Percentiles rank a stretch among this genome's conserved stretches.
phyloP scores from a whole-genome alignment of 23 red algal genomes.

The Gracilariopsis chorda region DNA sequence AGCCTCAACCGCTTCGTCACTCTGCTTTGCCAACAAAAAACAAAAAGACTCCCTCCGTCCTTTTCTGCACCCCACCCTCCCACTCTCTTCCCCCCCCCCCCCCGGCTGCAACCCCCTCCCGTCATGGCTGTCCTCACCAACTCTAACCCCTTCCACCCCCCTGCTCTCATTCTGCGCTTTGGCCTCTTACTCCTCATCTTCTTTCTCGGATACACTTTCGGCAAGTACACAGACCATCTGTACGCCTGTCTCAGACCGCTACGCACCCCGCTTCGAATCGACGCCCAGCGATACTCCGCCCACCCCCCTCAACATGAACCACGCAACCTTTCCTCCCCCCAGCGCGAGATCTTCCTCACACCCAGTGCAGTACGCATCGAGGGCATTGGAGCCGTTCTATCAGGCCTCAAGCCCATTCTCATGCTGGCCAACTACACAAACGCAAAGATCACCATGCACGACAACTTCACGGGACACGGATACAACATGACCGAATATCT shows the following conservation, averaged over 20 bases:
- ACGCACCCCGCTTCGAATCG: neutral
- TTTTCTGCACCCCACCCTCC: neutral
- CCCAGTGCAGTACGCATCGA: neutral
- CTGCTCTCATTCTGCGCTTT: neutral
- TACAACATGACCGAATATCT: slow-evolving; percentile 7
- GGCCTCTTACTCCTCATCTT: neutral
- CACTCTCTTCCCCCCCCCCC: neutral
- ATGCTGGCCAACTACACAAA: neutral
- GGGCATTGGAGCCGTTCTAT: slow-evolving; percentile 23
- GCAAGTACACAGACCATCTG: neutral
- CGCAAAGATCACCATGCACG: slow-evolving; percentile 11
- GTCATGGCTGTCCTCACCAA: neutral
- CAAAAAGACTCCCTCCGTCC: too few relatives aligned
- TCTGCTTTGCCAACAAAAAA: too few relatives aligned
- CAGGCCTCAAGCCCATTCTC: slow-evolving; percentile 24
- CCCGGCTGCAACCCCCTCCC: neutral
- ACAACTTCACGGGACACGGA: slow-evolving; percentile 8
- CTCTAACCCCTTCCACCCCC: neutral
- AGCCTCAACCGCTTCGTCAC: too few relatives aligned
- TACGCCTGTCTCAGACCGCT: neutral
- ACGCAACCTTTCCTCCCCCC: neutral
- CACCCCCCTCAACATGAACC: neutral
- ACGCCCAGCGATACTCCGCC: too few relatives aligned
- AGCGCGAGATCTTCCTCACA: neutral
- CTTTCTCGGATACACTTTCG: neutral